Conservation (phyloP, 176 grass and related monocot species). For the Secale cereale region DNA sequence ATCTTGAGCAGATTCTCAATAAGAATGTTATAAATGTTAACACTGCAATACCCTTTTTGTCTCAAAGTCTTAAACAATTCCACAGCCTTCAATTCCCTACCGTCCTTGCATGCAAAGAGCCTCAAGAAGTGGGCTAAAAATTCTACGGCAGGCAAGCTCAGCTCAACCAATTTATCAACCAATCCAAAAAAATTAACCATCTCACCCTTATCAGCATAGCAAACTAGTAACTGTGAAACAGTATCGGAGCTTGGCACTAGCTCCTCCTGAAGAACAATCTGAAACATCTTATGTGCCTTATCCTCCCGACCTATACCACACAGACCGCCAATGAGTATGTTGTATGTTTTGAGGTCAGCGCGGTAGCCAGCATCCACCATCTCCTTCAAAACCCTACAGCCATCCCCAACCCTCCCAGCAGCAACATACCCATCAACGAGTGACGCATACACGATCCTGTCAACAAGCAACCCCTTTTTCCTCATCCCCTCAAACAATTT, state of each 20-base stretch:
- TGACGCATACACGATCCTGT: conserved; percentile 55
- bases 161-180: conserved; percentile 40
- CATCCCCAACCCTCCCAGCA: conserved; percentile 46
- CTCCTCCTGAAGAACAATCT: conserved; percentile 62
- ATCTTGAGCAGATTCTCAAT: conserved; percentile 66
- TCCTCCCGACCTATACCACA: conserved; percentile 59
- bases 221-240: conserved; percentile 59
- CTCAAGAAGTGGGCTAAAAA: conserved; percentile 55
- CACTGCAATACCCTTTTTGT: conserved; percentile 54
- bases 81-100: conserved; percentile 51
- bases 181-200: conserved; percentile 56
- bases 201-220: conserved; percentile 58
- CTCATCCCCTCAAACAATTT: conserved; percentile 72
- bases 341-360: conserved; percentile 64
- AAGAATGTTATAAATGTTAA: conserved; percentile 72
- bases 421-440: conserved; percentile 59
- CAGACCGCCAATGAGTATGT: conserved; percentile 71
- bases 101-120: conserved; percentile 53
- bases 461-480: conserved; percentile 60
- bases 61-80: conserved; percentile 60
- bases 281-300: conserved; percentile 72
- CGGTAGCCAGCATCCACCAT: conserved; percentile 73
- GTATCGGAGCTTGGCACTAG: conserved; percentile 49
- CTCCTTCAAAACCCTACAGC: conserved; percentile 67
- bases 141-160: conserved; percentile 54